These are phyloP conservation scores for Moricandia arvensis DNA, from an alignment of 345 rosid species.

Conservation along the genomic window DNA sequence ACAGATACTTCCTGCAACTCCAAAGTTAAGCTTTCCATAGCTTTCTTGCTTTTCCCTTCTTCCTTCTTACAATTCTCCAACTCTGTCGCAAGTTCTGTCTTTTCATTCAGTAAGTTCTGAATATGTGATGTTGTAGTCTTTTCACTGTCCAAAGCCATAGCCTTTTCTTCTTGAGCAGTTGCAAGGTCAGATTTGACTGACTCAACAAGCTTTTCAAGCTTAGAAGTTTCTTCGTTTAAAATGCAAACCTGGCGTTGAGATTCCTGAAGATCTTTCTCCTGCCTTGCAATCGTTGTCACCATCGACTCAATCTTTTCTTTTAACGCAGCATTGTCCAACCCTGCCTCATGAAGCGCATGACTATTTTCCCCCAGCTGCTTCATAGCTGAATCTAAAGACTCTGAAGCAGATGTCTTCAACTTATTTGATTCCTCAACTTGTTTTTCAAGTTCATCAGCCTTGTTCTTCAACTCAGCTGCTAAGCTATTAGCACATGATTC, in stretches of 20 bases:
- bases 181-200: constrained; percentile 62
- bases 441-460: constrained; percentile 61
- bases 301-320: constrained; percentile 67
- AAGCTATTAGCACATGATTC: constrained; percentile 69
- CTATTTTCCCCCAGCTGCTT: constrained; percentile 66
- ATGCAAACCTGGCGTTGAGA: constrained; percentile 42
- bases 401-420: constrained; percentile 73
- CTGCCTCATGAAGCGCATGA: constrained; percentile 62
- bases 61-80: constrained; percentile 61
- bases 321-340: constrained; percentile 53
- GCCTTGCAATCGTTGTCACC: constrained; percentile 59
- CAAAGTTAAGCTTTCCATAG: constrained; percentile 71
- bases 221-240: constrained; percentile 51
- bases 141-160: constrained; percentile 64
- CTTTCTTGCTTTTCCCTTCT: constrained; percentile 85
- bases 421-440: constrained; percentile 55
- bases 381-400: constrained; percentile 73
- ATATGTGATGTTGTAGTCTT: constrained; percentile 66
- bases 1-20: constrained; percentile 78
- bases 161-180: constrained; percentile 59
- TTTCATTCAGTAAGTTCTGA: constrained; percentile 64
- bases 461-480: constrained; percentile 66
- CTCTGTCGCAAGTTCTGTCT: constrained; percentile 54
- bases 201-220: constrained; percentile 45
- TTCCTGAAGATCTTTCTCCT: constrained; percentile 63